Evolutionary conservation across 768 basidiomycete species (phyloP), one percentile per base, ranked within the genome.

Genomic region (Nevesoporus exiguus): DNA sequence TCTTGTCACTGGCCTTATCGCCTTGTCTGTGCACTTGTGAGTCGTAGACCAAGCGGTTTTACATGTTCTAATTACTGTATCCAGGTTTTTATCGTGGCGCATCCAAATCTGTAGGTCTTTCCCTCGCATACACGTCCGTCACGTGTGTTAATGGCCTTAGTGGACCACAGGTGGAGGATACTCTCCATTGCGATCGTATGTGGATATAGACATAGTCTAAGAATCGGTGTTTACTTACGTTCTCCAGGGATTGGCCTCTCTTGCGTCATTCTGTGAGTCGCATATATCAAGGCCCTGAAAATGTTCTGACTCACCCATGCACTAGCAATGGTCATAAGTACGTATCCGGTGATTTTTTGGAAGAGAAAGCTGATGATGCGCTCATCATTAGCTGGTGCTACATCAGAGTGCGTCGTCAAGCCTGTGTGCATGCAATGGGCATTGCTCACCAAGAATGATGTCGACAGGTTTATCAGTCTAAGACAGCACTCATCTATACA

Each of bases 61-160:
- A 14, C 4, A 9, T 7, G 8, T 21, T 8, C 22, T 51, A 17
- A 51, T 7, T 19, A 27, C 9, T 9, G 5, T 34, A 33, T n/a
- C 30, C 43, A 52, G 51, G 8, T 52, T 45, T 30, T 11, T 52
- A 37, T 37, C 51, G 27, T 52, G 51, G 51, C 51, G 43, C 25
- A 52, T 52, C 19, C 51, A 52, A 29, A 29, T 52, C 9, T 22
- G 51, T 52, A 37, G 29, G 51, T 45, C 15, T 13, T 3, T 22
- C 3, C 8, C 2, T 37, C 11, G 19, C 19, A 14, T 21, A 14
- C 3, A 21, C 5, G 25, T 36, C 41, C 22, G 9, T 44, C n/a
- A 13, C 6, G 22, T 14, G 5, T 44, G 9, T 36, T 46, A 21
- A 46, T 17, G 13, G 7, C 37, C 21, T 30, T 15, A 52, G 51